Percentiles rank a stretch among this genome's conserved stretches.
These are phyloP conservation scores for Dictyostelium capitatum DNA, from an alignment of 78 protist species.

Conservation along the genomic window DNA sequence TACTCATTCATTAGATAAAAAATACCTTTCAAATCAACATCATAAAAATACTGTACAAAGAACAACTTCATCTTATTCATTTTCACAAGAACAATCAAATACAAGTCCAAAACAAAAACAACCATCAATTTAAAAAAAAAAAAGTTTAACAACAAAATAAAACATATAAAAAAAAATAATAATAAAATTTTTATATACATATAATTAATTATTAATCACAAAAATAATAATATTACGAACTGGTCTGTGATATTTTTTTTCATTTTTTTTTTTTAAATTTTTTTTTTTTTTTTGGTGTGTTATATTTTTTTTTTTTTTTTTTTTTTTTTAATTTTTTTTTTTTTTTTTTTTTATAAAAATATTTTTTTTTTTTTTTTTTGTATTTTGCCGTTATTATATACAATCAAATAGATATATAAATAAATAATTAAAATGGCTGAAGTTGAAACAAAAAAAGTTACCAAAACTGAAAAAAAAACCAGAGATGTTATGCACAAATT, in stretches of 20 bases:
- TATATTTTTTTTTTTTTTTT: background rate
- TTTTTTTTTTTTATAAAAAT: too few relatives aligned
- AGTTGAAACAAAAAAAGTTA: constrained; percentile 48
- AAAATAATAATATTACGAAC: background rate
- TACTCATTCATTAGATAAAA: too few relatives aligned
- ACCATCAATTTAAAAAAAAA: background rate
- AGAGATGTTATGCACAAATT: constrained; percentile 77
- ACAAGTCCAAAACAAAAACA: background rate
- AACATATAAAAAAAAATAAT: background rate
- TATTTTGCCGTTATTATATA: too few relatives aligned
- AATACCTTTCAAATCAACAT: too few relatives aligned
- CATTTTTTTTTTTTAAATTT: background rate
- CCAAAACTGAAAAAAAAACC: constrained; percentile 81
- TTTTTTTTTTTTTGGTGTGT: background rate
- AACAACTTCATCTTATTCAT: constrained; percentile 11
- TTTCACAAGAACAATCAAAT: background rate
- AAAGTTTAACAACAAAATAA: background rate
- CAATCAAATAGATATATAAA: background rate
- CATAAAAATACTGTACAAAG: background rate
- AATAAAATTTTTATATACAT: background rate
- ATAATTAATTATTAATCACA: background rate
- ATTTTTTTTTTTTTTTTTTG: too few relatives aligned
- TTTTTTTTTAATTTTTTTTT: background rate
- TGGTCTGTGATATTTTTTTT: background rate
- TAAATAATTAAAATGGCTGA: background rate